phyloP scores from a whole-genome alignment of 2,329 filamentous ascomycete genomes.

The Botrytis galanthina region DNA sequence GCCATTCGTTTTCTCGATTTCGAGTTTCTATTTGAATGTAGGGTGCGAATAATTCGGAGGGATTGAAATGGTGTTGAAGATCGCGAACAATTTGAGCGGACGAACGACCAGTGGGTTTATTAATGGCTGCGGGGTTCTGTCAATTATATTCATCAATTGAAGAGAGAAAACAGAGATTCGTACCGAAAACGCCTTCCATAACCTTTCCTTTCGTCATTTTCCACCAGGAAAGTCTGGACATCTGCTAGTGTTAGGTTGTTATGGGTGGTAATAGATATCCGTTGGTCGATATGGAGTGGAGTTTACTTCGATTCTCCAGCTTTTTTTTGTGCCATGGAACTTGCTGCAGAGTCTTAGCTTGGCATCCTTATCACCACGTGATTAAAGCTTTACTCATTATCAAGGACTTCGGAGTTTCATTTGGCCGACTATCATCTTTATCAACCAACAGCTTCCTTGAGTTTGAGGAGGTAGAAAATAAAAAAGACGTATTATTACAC shows the following conservation, averaged over 20 bases:
- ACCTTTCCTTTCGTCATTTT: slow-evolving; percentile 44
- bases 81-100: slow-evolving; percentile 90
- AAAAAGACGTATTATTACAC: background rate
- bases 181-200: slow-evolving; percentile 63
- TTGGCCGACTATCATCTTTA: background rate
- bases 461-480: background rate
- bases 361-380: slow-evolving; percentile 12
- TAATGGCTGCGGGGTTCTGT: slow-evolving; percentile 64
- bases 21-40: slow-evolving; percentile 65
- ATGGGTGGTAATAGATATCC: slow-evolving; percentile 1
- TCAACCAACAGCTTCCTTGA: background rate
- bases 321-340: slow-evolving; percentile 3
- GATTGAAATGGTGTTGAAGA: slow-evolving; percentile 79
- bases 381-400: background rate
- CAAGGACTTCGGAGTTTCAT: background rate
- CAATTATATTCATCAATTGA: slow-evolving; percentile 11
- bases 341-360: background rate
- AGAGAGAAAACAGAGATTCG: slow-evolving; percentile 23
- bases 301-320: background rate
- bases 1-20: slow-evolving; percentile 54
- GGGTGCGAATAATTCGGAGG: slow-evolving; percentile 74
- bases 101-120: slow-evolving; percentile 84
- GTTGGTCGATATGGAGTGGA: background rate
- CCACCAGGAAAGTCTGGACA: slow-evolving; percentile 30
- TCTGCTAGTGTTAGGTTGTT: slow-evolving; percentile 21